phyloP scores from a whole-genome alignment of 2,329 filamentous ascomycete genomes.

The Bimuria novae-zelandiae region DNA sequence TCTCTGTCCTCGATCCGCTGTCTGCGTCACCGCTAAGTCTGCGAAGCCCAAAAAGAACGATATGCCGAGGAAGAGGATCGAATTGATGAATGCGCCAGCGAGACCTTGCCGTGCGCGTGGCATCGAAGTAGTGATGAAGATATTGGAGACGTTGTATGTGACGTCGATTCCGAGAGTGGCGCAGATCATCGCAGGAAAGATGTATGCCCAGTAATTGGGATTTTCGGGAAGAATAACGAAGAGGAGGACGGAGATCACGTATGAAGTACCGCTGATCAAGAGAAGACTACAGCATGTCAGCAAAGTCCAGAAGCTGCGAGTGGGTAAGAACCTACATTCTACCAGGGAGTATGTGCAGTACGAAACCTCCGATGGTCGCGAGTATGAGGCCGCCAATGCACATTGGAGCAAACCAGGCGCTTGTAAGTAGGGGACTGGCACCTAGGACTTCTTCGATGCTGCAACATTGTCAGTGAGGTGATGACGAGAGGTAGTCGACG shows the following conservation, averaged over 20 bases:
- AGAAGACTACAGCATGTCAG: conserved; percentile 22
- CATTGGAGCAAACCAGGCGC: conserved; percentile 45
- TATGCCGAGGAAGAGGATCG: conserved; percentile 43
- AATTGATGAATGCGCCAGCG: conserved; percentile 44
- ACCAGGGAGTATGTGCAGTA: conserved; percentile 43
- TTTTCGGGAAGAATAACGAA: conserved; percentile 41
- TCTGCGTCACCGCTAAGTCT: conserved; percentile 42
- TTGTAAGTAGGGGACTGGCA: conserved; percentile 36
- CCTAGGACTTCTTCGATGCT: conserved; percentile 37
- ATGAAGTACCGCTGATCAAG: conserved; percentile 37
- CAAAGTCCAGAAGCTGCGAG: no score
- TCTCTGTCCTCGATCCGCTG: conserved; percentile 32
- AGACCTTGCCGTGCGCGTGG: conserved; percentile 42
- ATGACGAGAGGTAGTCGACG: background rate
- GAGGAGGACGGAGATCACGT: conserved; percentile 36
- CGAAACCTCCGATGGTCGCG: conserved; percentile 38
- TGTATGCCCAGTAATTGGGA: conserved; percentile 45
- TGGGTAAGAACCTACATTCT: conserved; percentile 32
- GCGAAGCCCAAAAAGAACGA: conserved; percentile 43
- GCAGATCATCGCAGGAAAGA: conserved; percentile 51
- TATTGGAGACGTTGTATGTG: conserved; percentile 45
- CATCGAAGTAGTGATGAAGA: conserved; percentile 44
- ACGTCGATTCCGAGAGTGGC: conserved; percentile 46
- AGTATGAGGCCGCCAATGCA: conserved; percentile 43
- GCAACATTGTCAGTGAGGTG: background rate